Evolutionary conservation across 2,329 filamentous ascomycete species (phyloP), one percentile per base, ranked within the genome.

Genomic region (Chaetothyriales sp.): DNA sequence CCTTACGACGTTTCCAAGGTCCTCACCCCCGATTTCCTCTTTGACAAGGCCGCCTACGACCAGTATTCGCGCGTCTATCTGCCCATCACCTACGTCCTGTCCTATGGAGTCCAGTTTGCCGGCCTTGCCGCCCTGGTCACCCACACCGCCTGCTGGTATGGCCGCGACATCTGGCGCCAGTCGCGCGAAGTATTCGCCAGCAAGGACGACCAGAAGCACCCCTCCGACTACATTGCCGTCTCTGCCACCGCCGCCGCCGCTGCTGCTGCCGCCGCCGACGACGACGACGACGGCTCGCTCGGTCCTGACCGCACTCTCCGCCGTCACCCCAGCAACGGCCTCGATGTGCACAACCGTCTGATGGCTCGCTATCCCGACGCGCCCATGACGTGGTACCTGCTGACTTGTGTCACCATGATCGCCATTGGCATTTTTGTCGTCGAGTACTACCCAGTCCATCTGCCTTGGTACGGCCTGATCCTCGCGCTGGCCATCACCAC

Each of bases 91-190:
- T 94, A 92, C 63, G 85, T 89, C 18, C 74, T 94, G 43, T 89
- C 86, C 63, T 94, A 94, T 60, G 87, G 83, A 2, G 77, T 94
- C 20, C 87, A 92, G 62, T 94, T 94, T 64, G 88, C 88, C 10
- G 85, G 84, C 1, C 72, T 94, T 18, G 83, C 86, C 20, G 84
- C 86, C 1, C 72, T 94, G 10, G 70, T 94, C 18, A 87, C 86
- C 1, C 87, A 94, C 64, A 94, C 87, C 0, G 72, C 78, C 19
- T 86, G 87, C 63, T 92, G 87, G 86, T 86, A 94, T 61, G 87
- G 88, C 13, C 79, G 77, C 58, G 87, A 92, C 63, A 90, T 94
- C 18, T 83, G 79, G 80, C 78, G 73, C 43, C 86, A 89, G 59
- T 88, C 85, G 77, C 82, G 77, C 60, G 76, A 76, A 56, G 85